Evolutionary conservation across 2,329 filamentous ascomycete species (phyloP), one percentile per base, ranked within the genome.

Genomic region (Fusarium continuum): DNA sequence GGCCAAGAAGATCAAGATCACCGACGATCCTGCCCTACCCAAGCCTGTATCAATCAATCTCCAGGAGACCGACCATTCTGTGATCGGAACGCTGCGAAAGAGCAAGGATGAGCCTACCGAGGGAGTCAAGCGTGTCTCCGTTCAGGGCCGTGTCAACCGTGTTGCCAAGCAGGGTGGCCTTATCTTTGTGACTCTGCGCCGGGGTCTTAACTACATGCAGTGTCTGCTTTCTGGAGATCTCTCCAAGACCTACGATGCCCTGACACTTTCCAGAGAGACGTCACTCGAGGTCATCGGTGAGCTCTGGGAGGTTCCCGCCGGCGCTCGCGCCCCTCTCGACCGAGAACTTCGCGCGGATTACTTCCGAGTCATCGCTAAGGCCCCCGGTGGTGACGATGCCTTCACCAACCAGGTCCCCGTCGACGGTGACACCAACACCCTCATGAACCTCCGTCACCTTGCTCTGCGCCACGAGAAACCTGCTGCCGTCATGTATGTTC

Each of bases 291-390:
- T 97, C 55, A 87, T 87, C 59, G 93, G 93, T 68, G 91, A 96
- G 82, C 88, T 97, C 83, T 88, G 87, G 74, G 85, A 91, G 72
- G 90, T 97, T 5, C 93, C 91, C 9, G 84, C 85, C 89, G 91
- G 91, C 51, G 87, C 90, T 63, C 87, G 89, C 57, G 93, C 93
- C 1, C 92, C 92, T 43, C 88, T 92, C 79, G 83, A 90, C 83
- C 91, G 94, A 65, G 93, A 97, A 78, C 83, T 97, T 44, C 92
- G 94, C 73, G 93, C 91, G 70, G 93, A 97, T 78, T 97, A 89
- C 82, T 97, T 90, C 83, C 85, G 87, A 75, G 86, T 96, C 70
- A 88, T 91, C 58, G 90, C 88, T 72, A 55, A 65, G 48, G 65
- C 93, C 34, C 91, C 92, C 32, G 91, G 92, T 63, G 93, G 92